phyloP scores from a whole-genome alignment of 2,329 filamentous ascomycete genomes.

The Bipolaris oryzae region DNA sequence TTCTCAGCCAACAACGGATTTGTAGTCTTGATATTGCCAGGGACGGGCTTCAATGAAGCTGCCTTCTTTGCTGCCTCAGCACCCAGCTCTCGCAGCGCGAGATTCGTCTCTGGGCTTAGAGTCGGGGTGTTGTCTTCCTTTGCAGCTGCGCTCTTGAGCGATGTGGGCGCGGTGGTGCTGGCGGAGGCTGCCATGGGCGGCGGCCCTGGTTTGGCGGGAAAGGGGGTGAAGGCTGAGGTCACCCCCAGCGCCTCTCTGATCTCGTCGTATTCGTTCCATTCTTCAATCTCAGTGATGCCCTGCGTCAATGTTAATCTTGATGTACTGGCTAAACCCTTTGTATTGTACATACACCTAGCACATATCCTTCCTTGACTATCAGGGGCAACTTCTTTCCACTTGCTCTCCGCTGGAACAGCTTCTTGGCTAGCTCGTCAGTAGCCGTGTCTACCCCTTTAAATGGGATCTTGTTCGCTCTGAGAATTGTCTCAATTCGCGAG shows the following conservation, averaged over 20 bases:
- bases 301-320: constrained; percentile 46
- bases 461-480: constrained; percentile 91
- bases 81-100: constrained; percentile 45
- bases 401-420: constrained; percentile 83
- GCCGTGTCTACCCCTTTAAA: constrained; percentile 93
- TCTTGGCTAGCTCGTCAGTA: constrained; percentile 84
- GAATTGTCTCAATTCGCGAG: constrained; percentile 91
- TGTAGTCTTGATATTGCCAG: constrained; percentile 43
- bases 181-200: constrained; percentile 9
- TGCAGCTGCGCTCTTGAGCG: constrained; percentile 14
- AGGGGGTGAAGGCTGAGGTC: constrained; percentile 39
- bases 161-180: constrained; percentile 11
- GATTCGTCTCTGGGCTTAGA: constrained; percentile 38
- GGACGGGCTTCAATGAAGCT: constrained; percentile 43
- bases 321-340: background rate
- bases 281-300: constrained; percentile 93
- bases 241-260: constrained; percentile 80
- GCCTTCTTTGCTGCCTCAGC: constrained; percentile 47
- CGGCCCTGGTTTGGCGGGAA: constrained; percentile 36
- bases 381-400: constrained; percentile 89
- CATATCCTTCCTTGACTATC: constrained; percentile 82
- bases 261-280: constrained; percentile 99
- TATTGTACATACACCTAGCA: constrained; percentile 74
- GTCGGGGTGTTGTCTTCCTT: constrained; percentile 35
- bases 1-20: constrained; percentile 46